Base-by-base conservation (phyloP, 495 filamentous ascomycete species). In the Hypoxylon subgilvum region DNA sequence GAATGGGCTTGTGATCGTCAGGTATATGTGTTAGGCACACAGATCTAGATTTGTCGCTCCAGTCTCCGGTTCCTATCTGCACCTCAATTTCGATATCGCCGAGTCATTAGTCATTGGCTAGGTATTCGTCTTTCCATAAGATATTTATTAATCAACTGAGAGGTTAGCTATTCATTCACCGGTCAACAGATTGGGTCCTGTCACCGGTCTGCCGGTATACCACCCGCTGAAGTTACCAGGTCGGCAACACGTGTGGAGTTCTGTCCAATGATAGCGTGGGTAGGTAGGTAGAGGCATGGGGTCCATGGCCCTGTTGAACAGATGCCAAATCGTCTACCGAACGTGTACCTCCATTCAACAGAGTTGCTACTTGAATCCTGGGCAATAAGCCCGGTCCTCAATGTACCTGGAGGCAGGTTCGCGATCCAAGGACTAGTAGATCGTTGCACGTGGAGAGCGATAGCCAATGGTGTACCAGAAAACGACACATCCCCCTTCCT, bases 161-260 rank as follows among this genome's bases (percentile, higher is more conserved):
- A n/a, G n/a, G n/a, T n/a, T n/a, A n/a, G n/a, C n/a, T n/a, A n/a
- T n/a, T n/a, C n/a, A n/a, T n/a, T n/a, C n/a, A n/a, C n/a, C n/a
- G n/a, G n/a, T n/a, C n/a, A n/a, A n/a, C n/a, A n/a, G n/a, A n/a
- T n/a, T n/a, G n/a, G n/a, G n/a, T 27, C 23, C 8, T 4, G 4
- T 27, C 23, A 27, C 23, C 23, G 8, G 23, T 27, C 23, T 27
- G 23, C 23, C 36, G 16, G 12, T 13, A 30, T 39, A 8, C 4
- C 23, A 27, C 23, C 8, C 23, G 23, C 23, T 27, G 23, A 44
- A 14, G 19, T 31, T 23, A 6, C 40, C 42, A 46, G 28, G 16
- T 28, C 44, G 13, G 16, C 46, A n/a, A 48, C 48, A 61, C 57
- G 49, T 54, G 57, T 61, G 17, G 38, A 16, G 28, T 17, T 36